Conservation (phyloP, 2,329 filamentous ascomycete species). For the Myriosclerotinia duriaeana region DNA sequence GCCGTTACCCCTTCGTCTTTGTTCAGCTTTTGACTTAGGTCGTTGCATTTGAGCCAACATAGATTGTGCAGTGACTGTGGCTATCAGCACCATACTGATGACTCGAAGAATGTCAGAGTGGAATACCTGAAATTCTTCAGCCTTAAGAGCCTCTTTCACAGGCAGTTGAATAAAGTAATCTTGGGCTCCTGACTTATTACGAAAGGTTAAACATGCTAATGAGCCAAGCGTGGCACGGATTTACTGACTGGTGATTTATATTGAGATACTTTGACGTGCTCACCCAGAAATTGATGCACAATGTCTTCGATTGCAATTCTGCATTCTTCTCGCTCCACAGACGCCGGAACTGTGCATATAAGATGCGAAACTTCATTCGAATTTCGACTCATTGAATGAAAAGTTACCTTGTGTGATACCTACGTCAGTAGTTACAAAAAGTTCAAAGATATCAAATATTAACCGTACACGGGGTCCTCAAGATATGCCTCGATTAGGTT, state of each 20-base stretch:
- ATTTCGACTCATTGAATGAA: neutral
- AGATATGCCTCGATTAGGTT: slow-evolving; percentile 1
- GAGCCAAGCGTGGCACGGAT: too few relatives aligned
- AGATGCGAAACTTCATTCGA: neutral
- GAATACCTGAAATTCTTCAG: slow-evolving; percentile 3
- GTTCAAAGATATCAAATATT: too few relatives aligned
- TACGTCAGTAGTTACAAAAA: neutral
- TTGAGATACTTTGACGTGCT: neutral
- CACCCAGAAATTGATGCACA: slow-evolving; percentile 6
- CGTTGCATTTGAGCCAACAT: slow-evolving; percentile 5
- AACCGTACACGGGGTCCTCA: neutral
- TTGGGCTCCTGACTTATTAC: neutral
- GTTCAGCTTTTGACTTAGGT: neutral
- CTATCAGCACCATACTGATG: neutral
- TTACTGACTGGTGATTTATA: neutral
- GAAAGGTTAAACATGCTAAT: neutral
- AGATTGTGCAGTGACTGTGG: slow-evolving; percentile 8
- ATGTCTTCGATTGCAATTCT: slow-evolving; percentile 8
- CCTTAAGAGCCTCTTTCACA: neutral
- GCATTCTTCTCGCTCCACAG: neutral
- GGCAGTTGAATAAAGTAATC: neutral
- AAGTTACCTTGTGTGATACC: neutral
- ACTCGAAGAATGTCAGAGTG: neutral
- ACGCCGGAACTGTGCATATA: slow-evolving; percentile 10
- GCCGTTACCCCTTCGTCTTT: neutral